Conservation (phyloP, 345 rosid genomes). For the Boechera stricta region DNA sequence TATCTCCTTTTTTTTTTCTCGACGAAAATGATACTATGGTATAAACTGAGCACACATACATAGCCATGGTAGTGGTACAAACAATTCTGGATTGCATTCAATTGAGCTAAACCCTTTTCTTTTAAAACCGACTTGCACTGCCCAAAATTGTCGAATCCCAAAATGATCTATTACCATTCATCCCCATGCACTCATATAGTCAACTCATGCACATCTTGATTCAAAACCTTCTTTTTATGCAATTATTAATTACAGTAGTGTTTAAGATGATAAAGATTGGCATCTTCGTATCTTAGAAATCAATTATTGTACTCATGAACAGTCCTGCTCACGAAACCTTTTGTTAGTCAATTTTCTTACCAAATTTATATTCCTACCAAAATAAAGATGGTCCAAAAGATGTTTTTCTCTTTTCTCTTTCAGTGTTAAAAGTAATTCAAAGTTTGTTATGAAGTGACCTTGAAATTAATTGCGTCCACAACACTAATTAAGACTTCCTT, state of each 20-base stretch:
- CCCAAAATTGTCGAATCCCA: background rate
- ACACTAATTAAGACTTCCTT: constrained; percentile 14
- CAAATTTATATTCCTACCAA: constrained; percentile 19
- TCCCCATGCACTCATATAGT: too few relatives aligned
- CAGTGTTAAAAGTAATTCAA: constrained; percentile 6
- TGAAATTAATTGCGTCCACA: constrained; percentile 33
- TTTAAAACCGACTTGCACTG: background rate
- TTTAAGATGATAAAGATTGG: too few relatives aligned
- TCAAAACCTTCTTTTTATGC: too few relatives aligned
- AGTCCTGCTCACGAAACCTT: background rate
- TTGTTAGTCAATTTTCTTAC: constrained; percentile 21
- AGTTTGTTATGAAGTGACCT: constrained; percentile 31
- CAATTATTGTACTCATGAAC: too few relatives aligned
- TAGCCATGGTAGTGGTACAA: background rate
- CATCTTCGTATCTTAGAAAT: too few relatives aligned
- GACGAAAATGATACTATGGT: too few relatives aligned
- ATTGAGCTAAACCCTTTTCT: background rate
- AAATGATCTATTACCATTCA: background rate
- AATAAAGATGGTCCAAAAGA: constrained; percentile 35
- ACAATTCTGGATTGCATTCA: background rate
- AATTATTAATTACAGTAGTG: too few relatives aligned
- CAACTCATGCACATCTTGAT: background rate
- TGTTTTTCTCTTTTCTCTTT: constrained; percentile 21
- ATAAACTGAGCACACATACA: background rate
- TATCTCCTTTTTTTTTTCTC: background rate